Conservation (phyloP, 2,329 filamentous ascomycete species). For the Niveomyces coronatus region DNA sequence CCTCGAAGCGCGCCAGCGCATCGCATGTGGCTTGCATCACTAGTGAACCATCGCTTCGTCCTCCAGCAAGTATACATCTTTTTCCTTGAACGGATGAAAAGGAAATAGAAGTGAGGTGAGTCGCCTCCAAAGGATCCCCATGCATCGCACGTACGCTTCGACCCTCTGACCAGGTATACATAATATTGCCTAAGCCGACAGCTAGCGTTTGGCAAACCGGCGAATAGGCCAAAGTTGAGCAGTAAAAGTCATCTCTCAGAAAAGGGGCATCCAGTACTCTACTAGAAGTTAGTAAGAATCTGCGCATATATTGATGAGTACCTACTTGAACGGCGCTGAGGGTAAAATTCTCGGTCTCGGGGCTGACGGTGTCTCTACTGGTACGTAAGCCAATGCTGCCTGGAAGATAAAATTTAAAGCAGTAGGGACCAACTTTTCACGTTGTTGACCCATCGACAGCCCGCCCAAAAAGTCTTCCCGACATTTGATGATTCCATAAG, state of each 20-base stretch:
- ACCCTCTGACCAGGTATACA: slow-evolving; percentile 84
- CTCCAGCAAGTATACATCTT: slow-evolving; percentile 75
- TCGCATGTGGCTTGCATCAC: slow-evolving; percentile 70
- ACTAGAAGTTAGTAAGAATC: slow-evolving; percentile 1
- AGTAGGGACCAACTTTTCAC: slow-evolving; percentile 9
- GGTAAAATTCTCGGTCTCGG: slow-evolving; percentile 41
- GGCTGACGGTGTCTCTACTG: neutral
- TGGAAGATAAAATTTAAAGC: slow-evolving; percentile 15
- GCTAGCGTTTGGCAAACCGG: slow-evolving; percentile 64
- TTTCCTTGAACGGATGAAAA: slow-evolving; percentile 74
- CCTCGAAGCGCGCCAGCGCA: slow-evolving; percentile 59
- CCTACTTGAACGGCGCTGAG: slow-evolving; percentile 66
- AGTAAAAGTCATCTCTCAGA: slow-evolving; percentile 93
- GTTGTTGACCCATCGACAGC: slow-evolving; percentile 16
- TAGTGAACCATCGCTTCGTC: slow-evolving; percentile 66
- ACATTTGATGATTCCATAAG: slow-evolving; percentile 2
- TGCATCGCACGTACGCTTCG: slow-evolving; percentile 47
- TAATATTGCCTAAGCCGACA: slow-evolving; percentile 65
- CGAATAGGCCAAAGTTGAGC: slow-evolving; percentile 81
- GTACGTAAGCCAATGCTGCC: neutral
- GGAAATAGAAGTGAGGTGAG: slow-evolving; percentile 71
- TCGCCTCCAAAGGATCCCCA: slow-evolving; percentile 15
- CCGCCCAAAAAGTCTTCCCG: slow-evolving; percentile 17
- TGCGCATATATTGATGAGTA: slow-evolving; percentile 9
- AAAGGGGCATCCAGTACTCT: slow-evolving; percentile 80